A percentile compares a stretch with the other conserved stretches of the same genome.
Evolutionary conservation across 2,329 filamentous ascomycete species (phyloP).

Genomic region (Juglanconis oblonga): DNA sequence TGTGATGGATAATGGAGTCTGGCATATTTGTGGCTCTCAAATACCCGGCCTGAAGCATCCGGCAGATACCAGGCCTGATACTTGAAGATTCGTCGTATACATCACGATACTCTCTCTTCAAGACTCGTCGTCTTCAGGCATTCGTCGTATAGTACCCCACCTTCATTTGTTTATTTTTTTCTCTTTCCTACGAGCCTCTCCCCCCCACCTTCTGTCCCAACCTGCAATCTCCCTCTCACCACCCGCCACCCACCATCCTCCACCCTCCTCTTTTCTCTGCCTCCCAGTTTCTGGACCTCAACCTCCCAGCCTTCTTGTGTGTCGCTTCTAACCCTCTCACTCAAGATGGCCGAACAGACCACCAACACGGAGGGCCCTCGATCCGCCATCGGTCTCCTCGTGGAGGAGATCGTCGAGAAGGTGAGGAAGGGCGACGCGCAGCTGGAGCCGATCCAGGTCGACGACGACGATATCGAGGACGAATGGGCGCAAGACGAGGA

Average conservation of each 20-base stretch:
- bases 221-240: not conserved
- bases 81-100: too few species aligned
- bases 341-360: not conserved
- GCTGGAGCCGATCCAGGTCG: constrained; percentile 2
- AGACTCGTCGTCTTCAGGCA: too few species aligned
- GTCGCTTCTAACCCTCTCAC: not conserved
- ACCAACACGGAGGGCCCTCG: not conserved
- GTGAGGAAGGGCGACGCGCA: not conserved
- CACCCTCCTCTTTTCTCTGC: not conserved
- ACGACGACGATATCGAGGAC: constrained; percentile 11
- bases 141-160: not conserved
- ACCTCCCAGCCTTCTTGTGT: not conserved
- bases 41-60: too few species aligned
- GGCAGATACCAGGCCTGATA: too few species aligned
- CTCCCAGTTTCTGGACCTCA: not conserved
- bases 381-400: not conserved
- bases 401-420: not conserved
- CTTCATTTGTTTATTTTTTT: not conserved
- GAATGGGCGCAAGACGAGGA: constrained; percentile 14
- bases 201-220: not conserved
- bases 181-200: not conserved
- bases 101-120: too few species aligned
- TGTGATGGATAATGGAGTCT: too few species aligned
- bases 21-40: too few species aligned
- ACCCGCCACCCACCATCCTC: not conserved